These are phyloP conservation scores for Micromonas pusilla DNA, from an alignment of 139 green algal genomes.

Conservation along the genomic window DNA sequence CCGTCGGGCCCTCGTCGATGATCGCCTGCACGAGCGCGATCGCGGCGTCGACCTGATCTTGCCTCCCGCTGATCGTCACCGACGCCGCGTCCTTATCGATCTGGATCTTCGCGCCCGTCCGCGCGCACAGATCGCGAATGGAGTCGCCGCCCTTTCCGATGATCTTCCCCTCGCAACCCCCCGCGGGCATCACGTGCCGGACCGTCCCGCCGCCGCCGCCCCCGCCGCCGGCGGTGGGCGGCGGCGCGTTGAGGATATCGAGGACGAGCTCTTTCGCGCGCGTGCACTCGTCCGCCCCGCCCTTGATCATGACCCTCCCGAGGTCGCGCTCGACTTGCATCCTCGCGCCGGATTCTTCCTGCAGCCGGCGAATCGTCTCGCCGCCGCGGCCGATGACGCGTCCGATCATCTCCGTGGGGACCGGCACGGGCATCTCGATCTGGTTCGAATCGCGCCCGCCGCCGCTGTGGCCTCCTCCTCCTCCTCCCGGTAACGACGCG, in stretches of 20 bases:
- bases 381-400: slow-evolving; percentile 20
- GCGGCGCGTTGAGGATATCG: not conserved
- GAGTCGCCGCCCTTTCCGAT: slow-evolving; percentile 8
- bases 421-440: not conserved
- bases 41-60: slow-evolving; percentile 9
- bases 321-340: slow-evolving; percentile 10
- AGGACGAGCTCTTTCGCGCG: not conserved
- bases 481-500: not conserved
- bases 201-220: not conserved
- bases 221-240: not conserved
- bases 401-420: slow-evolving; percentile 1
- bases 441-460: not conserved
- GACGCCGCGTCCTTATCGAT: slow-evolving; percentile 13
- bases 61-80: not conserved
- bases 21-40: slow-evolving; percentile 2
- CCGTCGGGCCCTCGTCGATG: not conserved
- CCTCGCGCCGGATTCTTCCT: slow-evolving; percentile 7
- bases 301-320: not conserved
- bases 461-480: not conserved
- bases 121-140: not conserved
- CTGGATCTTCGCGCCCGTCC: slow-evolving; percentile 4
- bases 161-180: slow-evolving; percentile 5
- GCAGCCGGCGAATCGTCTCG: slow-evolving; percentile 12
- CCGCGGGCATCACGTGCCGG: not conserved
- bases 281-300: not conserved